A percentile compares a stretch with the other conserved stretches of the same genome.
phyloP scores from a whole-genome alignment of 2,329 filamentous ascomycete genomes.

The Aspergillus viridinutans region DNA sequence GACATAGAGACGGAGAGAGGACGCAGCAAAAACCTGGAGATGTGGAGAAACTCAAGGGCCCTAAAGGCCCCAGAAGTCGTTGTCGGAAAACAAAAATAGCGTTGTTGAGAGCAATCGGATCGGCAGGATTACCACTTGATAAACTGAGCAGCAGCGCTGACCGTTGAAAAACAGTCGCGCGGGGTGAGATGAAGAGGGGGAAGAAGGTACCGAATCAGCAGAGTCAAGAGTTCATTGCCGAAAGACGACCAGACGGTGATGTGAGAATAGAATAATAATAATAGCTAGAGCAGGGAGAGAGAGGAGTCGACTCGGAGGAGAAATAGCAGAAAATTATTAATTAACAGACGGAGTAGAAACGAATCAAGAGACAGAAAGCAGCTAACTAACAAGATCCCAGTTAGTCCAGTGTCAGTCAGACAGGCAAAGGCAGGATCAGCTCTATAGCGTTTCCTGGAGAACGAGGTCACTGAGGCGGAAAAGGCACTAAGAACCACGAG shows the following conservation, averaged over 20 bases:
- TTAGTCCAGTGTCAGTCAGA: background rate
- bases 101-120: background rate
- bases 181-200: background rate
- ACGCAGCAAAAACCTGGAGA: background rate
- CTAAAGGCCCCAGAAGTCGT: background rate
- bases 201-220: background rate
- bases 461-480: background rate
- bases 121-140: background rate
- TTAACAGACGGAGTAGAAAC: background rate
- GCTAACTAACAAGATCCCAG: background rate
- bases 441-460: background rate
- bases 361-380: background rate
- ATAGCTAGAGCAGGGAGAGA: background rate
- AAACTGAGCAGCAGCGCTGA: background rate
- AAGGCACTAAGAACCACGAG: background rate
- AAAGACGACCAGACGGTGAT: background rate
- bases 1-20: slow-evolving; percentile 46
- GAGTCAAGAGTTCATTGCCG: background rate
- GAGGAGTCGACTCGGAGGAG: background rate
- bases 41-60: background rate
- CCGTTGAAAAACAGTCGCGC: background rate
- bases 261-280: background rate
- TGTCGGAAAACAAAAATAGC: background rate
- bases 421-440: no score
- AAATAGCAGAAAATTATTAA: no score